phyloP scores from a whole-genome alignment of 225 moss, liverwort and hornwort species.

The Polytrichum commune region DNA sequence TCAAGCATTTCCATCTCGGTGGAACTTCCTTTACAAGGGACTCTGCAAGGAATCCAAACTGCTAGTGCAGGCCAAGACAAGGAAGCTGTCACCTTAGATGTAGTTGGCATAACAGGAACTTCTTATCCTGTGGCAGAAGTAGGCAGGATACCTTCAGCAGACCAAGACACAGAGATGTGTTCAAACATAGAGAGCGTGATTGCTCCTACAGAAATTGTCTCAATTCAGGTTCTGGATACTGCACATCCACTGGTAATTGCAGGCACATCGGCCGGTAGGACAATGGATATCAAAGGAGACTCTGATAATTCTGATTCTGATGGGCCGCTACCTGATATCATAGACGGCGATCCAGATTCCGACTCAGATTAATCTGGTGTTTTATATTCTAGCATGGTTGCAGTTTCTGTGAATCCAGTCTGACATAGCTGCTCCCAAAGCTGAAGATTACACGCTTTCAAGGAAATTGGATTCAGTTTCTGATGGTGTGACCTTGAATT shows the following conservation, averaged over 20 bases:
- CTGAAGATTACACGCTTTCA: no score
- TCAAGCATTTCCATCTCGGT: conserved; percentile 2
- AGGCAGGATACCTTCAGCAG: conserved; percentile 13
- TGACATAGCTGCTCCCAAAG: no score
- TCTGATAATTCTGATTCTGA: conserved; percentile 72
- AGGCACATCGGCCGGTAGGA: conserved; percentile 19
- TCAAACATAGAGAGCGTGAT: conserved; percentile 6
- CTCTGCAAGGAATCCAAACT: conserved; percentile 26
- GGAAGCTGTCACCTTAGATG: conserved; percentile 6
- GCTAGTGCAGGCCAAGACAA: conserved; percentile 4
- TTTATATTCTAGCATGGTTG: no score
- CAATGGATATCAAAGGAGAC: conserved; percentile 36
- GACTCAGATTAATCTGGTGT: conserved; percentile 37
- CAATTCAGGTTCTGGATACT: no score
- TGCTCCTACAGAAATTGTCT: conserved; percentile 6
- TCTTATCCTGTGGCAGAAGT: conserved; percentile 2
- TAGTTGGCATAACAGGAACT: neutral
- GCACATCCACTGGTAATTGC: conserved; percentile 10
- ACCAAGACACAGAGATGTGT: conserved; percentile 5
- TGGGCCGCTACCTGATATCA: conserved; percentile 71
- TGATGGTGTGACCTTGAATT: no score
- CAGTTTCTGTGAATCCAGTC: no score
- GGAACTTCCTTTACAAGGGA: conserved; percentile 29
- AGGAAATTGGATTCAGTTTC: no score
- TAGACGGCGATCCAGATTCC: conserved; percentile 85